Percentiles rank a stretch among this genome's conserved stretches.
These are phyloP conservation scores for Globisporangium camurandrum DNA, from an alignment of 352 stramenopile species.

Conservation along the genomic window DNA sequence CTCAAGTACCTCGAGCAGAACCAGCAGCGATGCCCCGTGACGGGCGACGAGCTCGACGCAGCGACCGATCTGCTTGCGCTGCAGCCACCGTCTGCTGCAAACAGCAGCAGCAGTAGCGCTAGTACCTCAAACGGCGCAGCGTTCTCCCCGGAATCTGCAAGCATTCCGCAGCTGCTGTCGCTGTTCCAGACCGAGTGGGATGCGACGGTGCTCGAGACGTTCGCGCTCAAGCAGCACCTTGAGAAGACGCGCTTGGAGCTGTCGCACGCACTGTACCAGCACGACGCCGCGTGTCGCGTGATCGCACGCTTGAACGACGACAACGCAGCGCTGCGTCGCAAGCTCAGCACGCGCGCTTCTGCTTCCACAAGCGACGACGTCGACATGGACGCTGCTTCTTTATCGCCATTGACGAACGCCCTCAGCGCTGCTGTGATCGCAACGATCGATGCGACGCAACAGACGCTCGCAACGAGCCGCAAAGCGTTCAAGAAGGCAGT, in stretches of 20 bases:
- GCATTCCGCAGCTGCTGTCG: constrained; percentile 56
- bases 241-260: constrained; percentile 94
- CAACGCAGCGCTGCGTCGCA: constrained; percentile 41
- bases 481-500: constrained; percentile 76
- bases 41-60: constrained; percentile 45
- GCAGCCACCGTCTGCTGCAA: constrained; percentile 11
- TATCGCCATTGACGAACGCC: constrained; percentile 3
- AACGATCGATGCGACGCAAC: constrained; percentile 62
- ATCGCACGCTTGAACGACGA: constrained; percentile 89
- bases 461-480: constrained; percentile 55
- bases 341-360: constrained; percentile 14
- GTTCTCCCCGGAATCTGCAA: constrained; percentile 34
- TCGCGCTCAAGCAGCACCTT: constrained; percentile 90
- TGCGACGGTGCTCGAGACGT: constrained; percentile 91
- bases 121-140: constrained; percentile 1
- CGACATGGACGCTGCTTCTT: constrained; percentile 47
- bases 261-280: constrained; percentile 93
- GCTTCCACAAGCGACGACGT: constrained; percentile 41
- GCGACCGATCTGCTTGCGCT: constrained; percentile 63
- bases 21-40: constrained; percentile 67
- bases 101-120: background rate
- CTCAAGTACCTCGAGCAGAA: constrained; percentile 74
- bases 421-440: constrained; percentile 34
- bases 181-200: constrained; percentile 93
- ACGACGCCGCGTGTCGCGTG: constrained; percentile 93